Evolutionary conservation across 257 asterid genomes (phyloP), one percentile per base, ranked within the genome.

Genomic region (Verbena officinalis): DNA sequence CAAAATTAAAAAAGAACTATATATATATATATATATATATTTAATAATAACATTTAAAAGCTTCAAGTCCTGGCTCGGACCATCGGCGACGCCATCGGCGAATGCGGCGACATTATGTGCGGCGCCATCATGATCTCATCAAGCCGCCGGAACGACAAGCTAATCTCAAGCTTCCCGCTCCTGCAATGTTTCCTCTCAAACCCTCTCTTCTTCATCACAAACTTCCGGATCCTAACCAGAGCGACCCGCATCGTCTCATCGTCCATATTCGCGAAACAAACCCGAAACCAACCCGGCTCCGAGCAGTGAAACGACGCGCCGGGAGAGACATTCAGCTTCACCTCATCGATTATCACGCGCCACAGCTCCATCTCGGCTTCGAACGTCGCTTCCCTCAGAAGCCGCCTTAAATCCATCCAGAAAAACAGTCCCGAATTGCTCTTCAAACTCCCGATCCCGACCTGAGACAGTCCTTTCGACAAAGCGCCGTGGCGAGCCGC

Each of bases 281-380:
- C 96, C 1, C 98, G 53, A 21, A 88, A 91, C 96, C 96, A 91
- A 3, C 98, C 96, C 0, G 98, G 82, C 77, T 91, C 94, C 3
- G 82, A 68, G 75, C 96, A 86, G 30, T 88, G 96, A 64, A 88
- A 91, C 0, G 96, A 88, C 0, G 72, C 82, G 0, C 96, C 98
- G 0, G 95, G 91, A 8, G 95, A 88, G 42, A 91, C 90, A 50
- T 91, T 91, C 15, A 91, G 90, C 76, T 77, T 86, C 9, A 83
- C 96, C 9, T 88, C 98, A 2, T 84, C 30, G 0, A 88, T 73
- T 4, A 87, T 85, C 69, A 78, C 48, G 2, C 74, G 62, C 97
- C 96, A 90, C 1, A 90, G 68, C 65, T 84, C 91, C 67, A 73
- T 22, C 52, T 91, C 97, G 0, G 82, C 83, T 34, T 86, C 95